Evolutionary conservation across 148 eudicot genomes (phyloP).

Genomic region (Rhododendron simsii): DNA sequence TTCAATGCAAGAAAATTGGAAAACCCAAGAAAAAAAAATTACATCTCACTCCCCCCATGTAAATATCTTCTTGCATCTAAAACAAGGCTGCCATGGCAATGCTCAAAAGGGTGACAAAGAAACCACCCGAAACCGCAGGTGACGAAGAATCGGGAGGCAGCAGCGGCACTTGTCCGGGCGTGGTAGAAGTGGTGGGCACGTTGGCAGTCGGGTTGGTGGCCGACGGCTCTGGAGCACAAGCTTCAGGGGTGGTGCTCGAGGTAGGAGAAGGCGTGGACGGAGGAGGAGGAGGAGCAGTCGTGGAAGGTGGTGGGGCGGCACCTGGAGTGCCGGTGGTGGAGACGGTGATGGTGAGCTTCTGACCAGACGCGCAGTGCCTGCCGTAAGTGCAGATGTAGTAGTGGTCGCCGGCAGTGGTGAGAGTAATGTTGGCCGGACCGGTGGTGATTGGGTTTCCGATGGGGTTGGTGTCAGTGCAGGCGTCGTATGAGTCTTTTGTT

Average conservation of each 20-base stretch:
- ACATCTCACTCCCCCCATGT: not conserved
- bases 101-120: not conserved
- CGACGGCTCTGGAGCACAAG: constrained; percentile 7
- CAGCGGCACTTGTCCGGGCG: not conserved
- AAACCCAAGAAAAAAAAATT: not conserved
- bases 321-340: not conserved
- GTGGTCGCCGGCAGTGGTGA: constrained; percentile 14
- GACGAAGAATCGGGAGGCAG: not conserved
- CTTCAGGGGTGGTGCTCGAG: constrained; percentile 1
- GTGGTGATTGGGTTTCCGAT: constrained; percentile 9
- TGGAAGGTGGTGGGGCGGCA: constrained; percentile 5
- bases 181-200: not conserved
- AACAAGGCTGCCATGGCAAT: not conserved
- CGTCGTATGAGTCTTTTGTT: constrained; percentile 13
- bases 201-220: not conserved
- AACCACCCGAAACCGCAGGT: not conserved
- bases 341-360: constrained; percentile 18
- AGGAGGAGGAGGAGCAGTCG: not conserved
- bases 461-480: constrained; percentile 8
- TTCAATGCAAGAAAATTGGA: not conserved
- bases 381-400: constrained; percentile 20
- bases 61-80: not conserved
- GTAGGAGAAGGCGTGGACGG: constrained; percentile 8
- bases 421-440: constrained; percentile 21
- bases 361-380: constrained; percentile 7